Base-by-base conservation (phyloP, 192 early-diverging fungal species). In the Backusella parvicylindrica region DNA sequence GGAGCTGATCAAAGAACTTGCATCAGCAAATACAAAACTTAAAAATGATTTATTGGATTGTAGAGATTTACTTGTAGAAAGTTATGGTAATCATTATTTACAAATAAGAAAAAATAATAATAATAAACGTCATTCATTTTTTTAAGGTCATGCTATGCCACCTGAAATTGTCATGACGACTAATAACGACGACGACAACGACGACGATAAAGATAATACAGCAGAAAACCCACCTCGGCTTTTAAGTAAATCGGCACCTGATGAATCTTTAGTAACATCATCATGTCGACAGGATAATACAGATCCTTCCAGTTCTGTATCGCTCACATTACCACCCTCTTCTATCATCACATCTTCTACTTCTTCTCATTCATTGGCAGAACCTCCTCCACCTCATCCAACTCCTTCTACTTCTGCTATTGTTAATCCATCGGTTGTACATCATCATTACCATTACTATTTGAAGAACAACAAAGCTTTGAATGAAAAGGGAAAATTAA, bases 1-100 rank as follows among this genome's bases (percentile, higher is more conserved):
- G 5, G 77, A 77, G 2, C 56, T 86, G 8, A 89, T 89, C 60
- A 89, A 86, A 73, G 85, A 89, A 68, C 76, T 89, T 8, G 86
- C 84, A 33, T 85, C 84, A 3, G 82, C 87, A 49, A 89, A 86
- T 33, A 81, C 83, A 33, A 89, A 85, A 60, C 43, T 85, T 26
- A 82, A 84, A 35, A 79, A 77, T 0, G 84, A 86, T 18, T 64
- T 86, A 18, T 74, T 78, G 11, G 87, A 89, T 40, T 86, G 82
- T 56, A 74, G 81, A 6, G 87, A 86, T 53, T 56, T 86, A 47
- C 67, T 88, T 13, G 72, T 83, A 32, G 87, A 88, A 12, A 79
- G 82, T 11, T 68, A 81, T 64, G 83, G 15, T 60, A 68, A n/a
- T n/a, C n/a, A n/a, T n/a, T n/a, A n/a, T n/a, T n/a, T n/a, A n/a